phyloP scores from a whole-genome alignment of 257 asterid species.

The Nicotiana benthamiana region DNA sequence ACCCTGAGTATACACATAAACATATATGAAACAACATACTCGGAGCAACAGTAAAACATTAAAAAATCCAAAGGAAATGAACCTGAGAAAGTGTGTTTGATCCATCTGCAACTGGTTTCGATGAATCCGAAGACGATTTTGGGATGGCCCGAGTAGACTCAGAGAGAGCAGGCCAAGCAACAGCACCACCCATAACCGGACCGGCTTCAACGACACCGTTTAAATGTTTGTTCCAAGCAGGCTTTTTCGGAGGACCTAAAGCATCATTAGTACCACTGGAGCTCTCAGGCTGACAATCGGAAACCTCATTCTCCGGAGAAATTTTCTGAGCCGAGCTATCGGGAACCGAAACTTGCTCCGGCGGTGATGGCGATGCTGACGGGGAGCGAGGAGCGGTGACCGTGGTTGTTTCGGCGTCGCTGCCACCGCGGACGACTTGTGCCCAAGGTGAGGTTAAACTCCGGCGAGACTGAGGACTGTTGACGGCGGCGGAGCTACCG shows the following conservation, averaged over 20 bases:
- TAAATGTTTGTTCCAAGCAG: slow-evolving; percentile 44
- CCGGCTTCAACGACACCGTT: slow-evolving; percentile 46
- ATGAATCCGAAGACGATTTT: slow-evolving; percentile 22
- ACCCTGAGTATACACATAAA: background rate
- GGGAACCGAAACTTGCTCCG: background rate
- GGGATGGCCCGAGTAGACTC: slow-evolving; percentile 44
- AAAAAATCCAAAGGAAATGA: background rate
- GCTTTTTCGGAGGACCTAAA: background rate
- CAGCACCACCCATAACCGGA: slow-evolving; percentile 68
- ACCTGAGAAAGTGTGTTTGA: slow-evolving; percentile 16
- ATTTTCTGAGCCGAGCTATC: background rate
- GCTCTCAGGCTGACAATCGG: slow-evolving; percentile 6
- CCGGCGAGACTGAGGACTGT: background rate
- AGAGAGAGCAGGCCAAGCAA: slow-evolving; percentile 80
- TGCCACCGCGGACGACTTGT: slow-evolving; percentile 45
- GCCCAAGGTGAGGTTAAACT: slow-evolving; percentile 35
- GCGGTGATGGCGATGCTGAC: slow-evolving; percentile 18
- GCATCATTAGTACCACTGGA: background rate
- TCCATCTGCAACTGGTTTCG: background rate
- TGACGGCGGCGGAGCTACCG: background rate
- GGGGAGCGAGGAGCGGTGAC: slow-evolving; percentile 25
- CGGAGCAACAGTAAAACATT: background rate
- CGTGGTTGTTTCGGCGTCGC: slow-evolving; percentile 34
- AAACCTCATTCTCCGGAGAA: slow-evolving; percentile 22
- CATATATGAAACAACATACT: background rate